Base-by-base conservation (phyloP, 257 asterid genomes). In the Nicotiana noctiflora region DNA sequence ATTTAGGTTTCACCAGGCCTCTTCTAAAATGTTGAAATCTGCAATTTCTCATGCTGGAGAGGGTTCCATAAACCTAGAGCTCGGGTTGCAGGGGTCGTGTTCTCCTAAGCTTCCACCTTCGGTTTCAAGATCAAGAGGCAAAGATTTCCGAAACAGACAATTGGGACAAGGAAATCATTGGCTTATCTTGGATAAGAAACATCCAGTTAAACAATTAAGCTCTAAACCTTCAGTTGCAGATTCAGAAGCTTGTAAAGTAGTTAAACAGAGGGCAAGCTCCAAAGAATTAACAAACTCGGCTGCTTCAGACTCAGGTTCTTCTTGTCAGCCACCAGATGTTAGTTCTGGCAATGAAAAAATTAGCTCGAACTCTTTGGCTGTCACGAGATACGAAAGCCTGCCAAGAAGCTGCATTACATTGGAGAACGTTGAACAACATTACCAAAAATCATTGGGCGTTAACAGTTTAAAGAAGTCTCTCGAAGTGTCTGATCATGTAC, bases 91-190 rank as follows among this genome's bases (percentile, higher is more conserved):
- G 27, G 86, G 60, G 75, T 80, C 72, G 44, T 85, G 79, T 83
- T 86, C 90, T 56, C 85, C 89, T 19, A 86, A 80, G 82, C 86
- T 87, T 79, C 92, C 88, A 34, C 21, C 67, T 49, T 87, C 88
- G 18, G 87, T 89, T 19, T 83, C 88, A 80, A 89, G 85, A 80
- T 84, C 86, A 67, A 86, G 92, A 77, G 90, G 89, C 34, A 83
- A 83, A 65, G 81, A 85, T 61, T 83, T 53, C 79, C 80, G 72
- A 66, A 89, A 79, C 81, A 57, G 59, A 64, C 66, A 84, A 59
- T 74, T 76, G 84, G 86, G 57, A 56, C 75, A 68, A 53, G 78
- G 72, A 64, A 72, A 81, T 40, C 59, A 56, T 34, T 82, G 9
- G 4, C 62, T 75, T 52, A 67, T 65, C 29, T 63, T 80, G 49